These are phyloP conservation scores for Mycena olivaceomarginata DNA, from an alignment of 768 basidiomycete genomes.

Conservation along the genomic window DNA sequence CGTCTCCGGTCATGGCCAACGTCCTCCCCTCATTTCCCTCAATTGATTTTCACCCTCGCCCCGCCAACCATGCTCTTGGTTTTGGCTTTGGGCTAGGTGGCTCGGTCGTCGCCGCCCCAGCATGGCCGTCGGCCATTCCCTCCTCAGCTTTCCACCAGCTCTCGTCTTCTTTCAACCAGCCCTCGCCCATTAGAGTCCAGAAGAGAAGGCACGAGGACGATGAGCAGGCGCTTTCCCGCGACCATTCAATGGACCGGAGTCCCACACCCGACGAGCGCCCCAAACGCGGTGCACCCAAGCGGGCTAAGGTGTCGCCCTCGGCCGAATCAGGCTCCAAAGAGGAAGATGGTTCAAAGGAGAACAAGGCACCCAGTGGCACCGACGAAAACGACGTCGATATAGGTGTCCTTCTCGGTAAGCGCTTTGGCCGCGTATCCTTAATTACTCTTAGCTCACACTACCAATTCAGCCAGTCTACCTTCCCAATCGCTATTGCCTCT, in stretches of 20 bases:
- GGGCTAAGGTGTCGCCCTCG: slow-evolving; percentile 68
- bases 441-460: slow-evolving; percentile 30
- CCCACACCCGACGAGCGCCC: slow-evolving; percentile 85
- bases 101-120: slow-evolving; percentile 63
- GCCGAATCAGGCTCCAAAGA: slow-evolving; percentile 59
- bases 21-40: slow-evolving; percentile 43
- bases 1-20: slow-evolving; percentile 41
- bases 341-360: slow-evolving; percentile 67
- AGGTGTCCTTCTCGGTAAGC: slow-evolving; percentile 86
- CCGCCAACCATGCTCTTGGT: slow-evolving; percentile 66
- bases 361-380: slow-evolving; percentile 59
- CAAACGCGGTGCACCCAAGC: slow-evolving; percentile 82
- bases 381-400: slow-evolving; percentile 84
- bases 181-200: slow-evolving; percentile 63
- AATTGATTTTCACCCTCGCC: slow-evolving; percentile 36
- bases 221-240: slow-evolving; percentile 67
- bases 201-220: slow-evolving; percentile 87
- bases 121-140: slow-evolving; percentile 69
- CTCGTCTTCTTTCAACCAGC: slow-evolving; percentile 69
- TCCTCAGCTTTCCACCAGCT: slow-evolving; percentile 74
- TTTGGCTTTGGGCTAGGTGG: slow-evolving; percentile 82
- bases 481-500: slow-evolving; percentile 85
- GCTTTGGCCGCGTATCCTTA: slow-evolving; percentile 20
- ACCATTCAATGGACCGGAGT: slow-evolving; percentile 90
- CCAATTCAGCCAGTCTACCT: slow-evolving; percentile 82